Evolutionary conservation across 1,139 yeast species (phyloP), one percentile per base, ranked within the genome.

Genomic region (Geotrichum citri-aurantii): DNA sequence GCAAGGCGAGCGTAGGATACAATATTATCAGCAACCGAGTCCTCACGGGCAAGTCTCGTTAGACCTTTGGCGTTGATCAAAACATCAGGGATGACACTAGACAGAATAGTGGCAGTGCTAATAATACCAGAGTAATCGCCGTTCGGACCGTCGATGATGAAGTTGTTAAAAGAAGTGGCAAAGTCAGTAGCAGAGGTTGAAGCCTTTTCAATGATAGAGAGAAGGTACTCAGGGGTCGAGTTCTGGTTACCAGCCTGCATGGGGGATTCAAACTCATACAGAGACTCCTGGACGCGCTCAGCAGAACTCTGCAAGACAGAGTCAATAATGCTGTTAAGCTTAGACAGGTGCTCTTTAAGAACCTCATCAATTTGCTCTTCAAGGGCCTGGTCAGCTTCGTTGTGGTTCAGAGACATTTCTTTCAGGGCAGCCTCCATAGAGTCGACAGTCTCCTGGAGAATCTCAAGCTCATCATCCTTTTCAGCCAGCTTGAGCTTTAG

Each of bases 191-290:
- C 90, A 27, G 82, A 77, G 57, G 85, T 82, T 0, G 91, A 82
- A 27, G 88, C 80, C 65, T 84, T 81, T 69, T 91, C 97, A 64
- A 86, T 76, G 54, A 88, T 76, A 0, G 95, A 85, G 50, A 85
- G 76, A 47, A 88, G 74, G 67, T 83, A 86, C 66, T 82, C 86
- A 1, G 96, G 90, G 0, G 95, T 82, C 1, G 95, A 79, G 69
- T 85, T 84, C 65, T 85, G 83, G 68, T 88, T 88, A 59, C 95
- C 95, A 19, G 93, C 90, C 71, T 87, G 93, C 81, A 87, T 81
- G 24, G 95, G 87, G 2, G 93, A 85, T 58, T 83, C 85, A 61
- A 89, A 77, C 66, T 86, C 92, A 67, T 82, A 86, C 55, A 86
- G 77, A 0, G 89, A 76, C 63, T 88, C 91, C 71, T 89, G 95